Conservation (phyloP, 192 early-diverging fungal genomes). For the Coemansia sp. region DNA sequence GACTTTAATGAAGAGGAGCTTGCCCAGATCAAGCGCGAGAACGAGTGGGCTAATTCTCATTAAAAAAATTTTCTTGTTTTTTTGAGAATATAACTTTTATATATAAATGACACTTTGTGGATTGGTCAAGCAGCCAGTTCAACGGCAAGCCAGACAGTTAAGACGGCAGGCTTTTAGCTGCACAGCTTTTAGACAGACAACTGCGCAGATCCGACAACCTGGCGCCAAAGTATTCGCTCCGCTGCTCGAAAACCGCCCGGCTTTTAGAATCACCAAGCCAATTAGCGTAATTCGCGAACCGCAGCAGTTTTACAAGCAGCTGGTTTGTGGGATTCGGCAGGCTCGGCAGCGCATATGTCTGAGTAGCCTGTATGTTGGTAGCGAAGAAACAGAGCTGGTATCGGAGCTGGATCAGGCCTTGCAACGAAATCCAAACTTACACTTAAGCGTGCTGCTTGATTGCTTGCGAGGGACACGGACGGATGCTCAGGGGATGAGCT, state of each 20-base stretch:
- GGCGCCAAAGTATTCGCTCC: constrained; percentile 21
- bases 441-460: constrained; percentile 82
- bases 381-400: constrained; percentile 72
- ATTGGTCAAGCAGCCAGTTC: no score
- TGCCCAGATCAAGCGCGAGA: constrained; percentile 84
- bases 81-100: no score
- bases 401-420: constrained; percentile 61
- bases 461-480: constrained; percentile 79
- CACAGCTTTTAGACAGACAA: no score
- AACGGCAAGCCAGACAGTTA: neutral
- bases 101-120: no score
- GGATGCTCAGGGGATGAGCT: constrained; percentile 51
- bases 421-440: constrained; percentile 45
- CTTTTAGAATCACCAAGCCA: constrained; percentile 37
- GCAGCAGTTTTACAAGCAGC: constrained; percentile 53
- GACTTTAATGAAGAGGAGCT: constrained; percentile 97
- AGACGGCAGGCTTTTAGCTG: no score
- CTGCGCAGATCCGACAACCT: no score
- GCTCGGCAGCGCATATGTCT: constrained; percentile 77
- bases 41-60: constrained; percentile 64
- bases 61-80: neutral
- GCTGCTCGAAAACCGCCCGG: constrained; percentile 33
- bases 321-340: constrained; percentile 59
- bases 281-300: constrained; percentile 57
- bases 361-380: constrained; percentile 88